A percentile compares a stretch with the other conserved stretches of the same genome.
These are phyloP conservation scores for Phytophthora melonis DNA, from an alignment of 352 stramenopile genomes.

Conservation along the genomic window DNA sequence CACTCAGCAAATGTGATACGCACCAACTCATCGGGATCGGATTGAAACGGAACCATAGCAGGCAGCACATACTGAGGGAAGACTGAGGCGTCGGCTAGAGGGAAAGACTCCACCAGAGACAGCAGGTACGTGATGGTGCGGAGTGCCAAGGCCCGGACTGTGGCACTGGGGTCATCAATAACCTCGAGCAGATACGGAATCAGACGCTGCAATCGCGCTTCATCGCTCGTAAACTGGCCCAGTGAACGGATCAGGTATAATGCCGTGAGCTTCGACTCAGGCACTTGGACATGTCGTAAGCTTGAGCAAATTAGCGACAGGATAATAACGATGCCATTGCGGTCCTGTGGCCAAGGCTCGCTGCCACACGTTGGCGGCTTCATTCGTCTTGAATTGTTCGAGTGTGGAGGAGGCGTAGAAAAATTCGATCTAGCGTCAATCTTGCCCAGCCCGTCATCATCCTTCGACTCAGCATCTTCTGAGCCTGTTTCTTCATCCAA, in stretches of 20 bases:
- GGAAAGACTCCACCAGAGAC: constrained; percentile 91
- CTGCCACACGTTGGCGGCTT: constrained; percentile 29
- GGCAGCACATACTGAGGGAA: constrained; percentile 98
- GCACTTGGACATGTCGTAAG: constrained; percentile 84
- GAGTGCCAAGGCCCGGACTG: constrained; percentile 92
- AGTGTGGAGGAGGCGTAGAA: constrained; percentile 30
- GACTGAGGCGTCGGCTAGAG: constrained; percentile 95
- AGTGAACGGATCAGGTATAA: constrained; percentile 94
- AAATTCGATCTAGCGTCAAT: constrained; percentile 21
- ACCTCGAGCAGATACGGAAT: constrained; percentile 94
- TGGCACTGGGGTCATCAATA: constrained; percentile 92
- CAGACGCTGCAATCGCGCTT: constrained; percentile 95
- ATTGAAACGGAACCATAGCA: constrained; percentile 89
- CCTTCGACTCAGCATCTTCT: constrained; percentile 32
- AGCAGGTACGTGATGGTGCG: constrained; percentile 92
- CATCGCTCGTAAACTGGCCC: constrained; percentile 91
- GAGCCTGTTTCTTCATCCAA: constrained; percentile 38
- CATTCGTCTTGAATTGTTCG: constrained; percentile 34
- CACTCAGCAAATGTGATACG: constrained; percentile 96
- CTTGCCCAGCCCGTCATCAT: constrained; percentile 34
- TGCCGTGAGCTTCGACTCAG: constrained; percentile 90
- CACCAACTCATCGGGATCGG: constrained; percentile 93
- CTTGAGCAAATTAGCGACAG: constrained; percentile 88
- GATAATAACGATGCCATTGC: constrained; percentile 89
- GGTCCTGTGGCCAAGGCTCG: constrained; percentile 59